phyloP scores from a whole-genome alignment of 1,284 basidiomycete genomes.

The Leccinum subrobustum region DNA sequence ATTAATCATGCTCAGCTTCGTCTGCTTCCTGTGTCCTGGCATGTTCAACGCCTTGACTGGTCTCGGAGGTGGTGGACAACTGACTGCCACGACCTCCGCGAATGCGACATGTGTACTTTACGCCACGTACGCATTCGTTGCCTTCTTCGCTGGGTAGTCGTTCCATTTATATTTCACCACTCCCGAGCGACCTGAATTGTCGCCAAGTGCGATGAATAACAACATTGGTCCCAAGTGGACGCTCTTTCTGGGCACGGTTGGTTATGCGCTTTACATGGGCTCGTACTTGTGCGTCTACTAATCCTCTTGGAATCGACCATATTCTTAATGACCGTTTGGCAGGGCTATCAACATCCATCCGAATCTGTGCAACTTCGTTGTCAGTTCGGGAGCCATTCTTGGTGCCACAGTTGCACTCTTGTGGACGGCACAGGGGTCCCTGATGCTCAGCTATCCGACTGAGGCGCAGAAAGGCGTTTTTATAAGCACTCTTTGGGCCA shows the following conservation, averaged over 20 bases:
- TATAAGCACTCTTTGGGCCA: conserved; percentile 66
- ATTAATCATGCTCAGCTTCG: conserved; percentile 37
- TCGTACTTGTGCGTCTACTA: conserved; percentile 39
- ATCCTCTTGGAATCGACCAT: too few species aligned
- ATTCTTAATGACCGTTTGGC: not conserved
- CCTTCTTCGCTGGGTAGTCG: conserved; percentile 44
- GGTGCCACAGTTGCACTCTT: conserved; percentile 62
- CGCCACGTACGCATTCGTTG: conserved; percentile 42
- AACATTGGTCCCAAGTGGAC: conserved; percentile 51
- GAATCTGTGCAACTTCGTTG: conserved; percentile 44
- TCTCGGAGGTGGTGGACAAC: conserved; percentile 42
- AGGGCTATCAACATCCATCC: conserved; percentile 47
- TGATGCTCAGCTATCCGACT: conserved; percentile 64
- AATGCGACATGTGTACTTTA: conserved; percentile 42
- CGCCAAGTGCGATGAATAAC: conserved; percentile 48
- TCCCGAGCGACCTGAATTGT: not conserved
- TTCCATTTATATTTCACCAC: not conserved
- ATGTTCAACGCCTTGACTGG: conserved; percentile 36
- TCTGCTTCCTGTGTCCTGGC: conserved; percentile 40
- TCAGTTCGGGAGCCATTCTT: conserved; percentile 57
- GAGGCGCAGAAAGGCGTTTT: conserved; percentile 56
- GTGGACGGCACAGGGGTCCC: conserved; percentile 63
- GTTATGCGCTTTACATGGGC: conserved; percentile 54
- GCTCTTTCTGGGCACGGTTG: conserved; percentile 50
- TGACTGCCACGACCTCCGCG: conserved; percentile 31